Percentiles rank a stretch among this genome's conserved stretches.
Evolutionary conservation across 495 filamentous ascomycete species (phyloP).

Genomic region (Lophiostoma macrostomum): DNA sequence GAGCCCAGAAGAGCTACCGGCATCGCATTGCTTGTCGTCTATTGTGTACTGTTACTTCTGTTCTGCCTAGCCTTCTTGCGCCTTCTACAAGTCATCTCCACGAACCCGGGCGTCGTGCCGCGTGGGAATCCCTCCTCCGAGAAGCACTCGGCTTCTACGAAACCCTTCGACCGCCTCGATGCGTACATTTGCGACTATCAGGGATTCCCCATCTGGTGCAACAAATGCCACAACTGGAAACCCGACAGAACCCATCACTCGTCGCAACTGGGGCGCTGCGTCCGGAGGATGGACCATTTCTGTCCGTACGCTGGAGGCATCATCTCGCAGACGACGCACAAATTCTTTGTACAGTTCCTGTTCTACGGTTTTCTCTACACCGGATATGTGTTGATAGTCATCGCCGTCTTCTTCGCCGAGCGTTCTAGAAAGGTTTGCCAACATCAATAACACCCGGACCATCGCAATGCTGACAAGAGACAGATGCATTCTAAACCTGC

Average conservation of each 20-base stretch:
- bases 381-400: constrained; percentile 56
- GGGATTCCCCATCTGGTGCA: constrained; percentile 78
- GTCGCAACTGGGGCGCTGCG: constrained; percentile 71
- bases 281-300: constrained; percentile 87
- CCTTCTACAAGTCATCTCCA: constrained; percentile 30
- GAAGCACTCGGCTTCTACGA: constrained; percentile 4
- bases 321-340: constrained; percentile 78
- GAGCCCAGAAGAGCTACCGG: constrained; percentile 12
- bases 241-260: constrained; percentile 81
- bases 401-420: constrained; percentile 55
- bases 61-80: constrained; percentile 20
- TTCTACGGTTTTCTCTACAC: constrained; percentile 69
- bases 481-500: constrained; percentile 38
- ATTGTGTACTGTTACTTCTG: constrained; percentile 23
- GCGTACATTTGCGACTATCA: constrained; percentile 77
- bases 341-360: constrained; percentile 85
- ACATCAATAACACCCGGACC: no score
- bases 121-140: constrained; percentile 4
- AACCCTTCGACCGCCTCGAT: constrained; percentile 69
- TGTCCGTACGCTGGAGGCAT: constrained; percentile 93
- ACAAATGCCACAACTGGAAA: constrained; percentile 77
- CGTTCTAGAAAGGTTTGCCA: no score
- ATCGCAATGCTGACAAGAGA: no score
- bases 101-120: constrained; percentile 28
- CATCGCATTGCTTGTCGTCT: constrained; percentile 24